Evolutionary conservation across 1,284 basidiomycete genomes (phyloP).

Genomic region (Trichosporon sp.): DNA sequence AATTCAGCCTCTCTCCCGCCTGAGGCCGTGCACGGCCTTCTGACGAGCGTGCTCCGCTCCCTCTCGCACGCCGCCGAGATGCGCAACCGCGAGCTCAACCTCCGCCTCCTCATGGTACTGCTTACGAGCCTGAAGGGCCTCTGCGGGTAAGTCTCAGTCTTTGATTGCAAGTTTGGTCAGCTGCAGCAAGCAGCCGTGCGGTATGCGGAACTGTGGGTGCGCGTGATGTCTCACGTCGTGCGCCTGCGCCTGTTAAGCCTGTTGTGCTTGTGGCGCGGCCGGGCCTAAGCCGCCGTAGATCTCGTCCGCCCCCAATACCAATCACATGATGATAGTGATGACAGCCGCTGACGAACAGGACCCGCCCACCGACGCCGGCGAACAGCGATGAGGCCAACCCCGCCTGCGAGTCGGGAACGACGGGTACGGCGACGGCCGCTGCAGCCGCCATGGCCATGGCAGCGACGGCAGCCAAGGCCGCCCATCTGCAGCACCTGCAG

Average conservation of each 20-base stretch:
- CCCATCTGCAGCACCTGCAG: not conserved
- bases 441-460: slow-evolving; percentile 1
- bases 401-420: not conserved
- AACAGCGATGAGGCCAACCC: not conserved
- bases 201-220: not conserved
- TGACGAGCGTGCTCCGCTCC: not conserved
- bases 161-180: not conserved
- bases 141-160: not conserved
- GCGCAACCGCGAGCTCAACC: slow-evolving; percentile 1
- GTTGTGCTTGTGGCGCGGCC: no score
- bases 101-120: not conserved
- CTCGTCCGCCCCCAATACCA: not conserved
- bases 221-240: not conserved
- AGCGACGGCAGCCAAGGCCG: not conserved
- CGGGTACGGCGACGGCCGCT: not conserved
- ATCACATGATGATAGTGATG: not conserved
- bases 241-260: no score
- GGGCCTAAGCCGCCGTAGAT: not conserved
- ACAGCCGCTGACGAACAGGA: not conserved
- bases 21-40: not conserved
- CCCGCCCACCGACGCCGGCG: not conserved
- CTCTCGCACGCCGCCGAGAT: not conserved
- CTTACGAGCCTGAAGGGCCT: not conserved
- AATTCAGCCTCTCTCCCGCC: not conserved
- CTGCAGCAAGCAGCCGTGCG: not conserved